Evolutionary conservation across 2,329 filamentous ascomycete species (phyloP).

Genomic region (Hymenoscyphus scutula): DNA sequence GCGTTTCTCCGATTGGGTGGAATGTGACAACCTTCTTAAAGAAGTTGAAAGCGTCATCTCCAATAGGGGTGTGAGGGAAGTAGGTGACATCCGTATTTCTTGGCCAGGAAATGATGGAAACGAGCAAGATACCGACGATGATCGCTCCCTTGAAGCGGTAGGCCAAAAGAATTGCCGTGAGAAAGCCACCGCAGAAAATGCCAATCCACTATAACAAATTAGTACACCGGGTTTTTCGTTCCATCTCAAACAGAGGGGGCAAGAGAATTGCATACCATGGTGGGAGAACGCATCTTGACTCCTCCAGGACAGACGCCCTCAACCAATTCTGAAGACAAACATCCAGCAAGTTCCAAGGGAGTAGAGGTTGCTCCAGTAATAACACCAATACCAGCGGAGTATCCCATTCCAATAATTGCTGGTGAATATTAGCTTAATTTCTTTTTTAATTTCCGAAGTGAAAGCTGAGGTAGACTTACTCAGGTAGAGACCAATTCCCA

Average conservation of each 20-base stretch:
- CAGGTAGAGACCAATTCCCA: conserved; percentile 75
- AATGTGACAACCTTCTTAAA: conserved; percentile 85
- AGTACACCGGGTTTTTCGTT: no score
- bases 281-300: conserved; percentile 65
- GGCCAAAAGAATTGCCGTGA: conserved; percentile 76
- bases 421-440: not conserved
- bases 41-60: conserved; percentile 72
- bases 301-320: conserved; percentile 56
- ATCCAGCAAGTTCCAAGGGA: conserved; percentile 70
- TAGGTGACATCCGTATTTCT: conserved; percentile 71
- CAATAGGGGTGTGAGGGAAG: conserved; percentile 69
- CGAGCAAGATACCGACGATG: conserved; percentile 75
- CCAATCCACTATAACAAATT: conserved; percentile 60
- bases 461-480: conserved; percentile 6
- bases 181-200: conserved; percentile 77
- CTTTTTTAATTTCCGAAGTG: not conserved
- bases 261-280: not conserved
- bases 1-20: conserved; percentile 66
- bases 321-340: conserved; percentile 10
- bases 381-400: conserved; percentile 76
- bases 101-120: conserved; percentile 85
- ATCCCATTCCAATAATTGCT: conserved; percentile 68
- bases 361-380: conserved; percentile 64
- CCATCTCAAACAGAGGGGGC: no score
- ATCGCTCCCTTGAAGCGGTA: conserved; percentile 83